Evolutionary conservation across 768 basidiomycete genomes (phyloP).

Genomic region (Hebeloma cylindrosporum): DNA sequence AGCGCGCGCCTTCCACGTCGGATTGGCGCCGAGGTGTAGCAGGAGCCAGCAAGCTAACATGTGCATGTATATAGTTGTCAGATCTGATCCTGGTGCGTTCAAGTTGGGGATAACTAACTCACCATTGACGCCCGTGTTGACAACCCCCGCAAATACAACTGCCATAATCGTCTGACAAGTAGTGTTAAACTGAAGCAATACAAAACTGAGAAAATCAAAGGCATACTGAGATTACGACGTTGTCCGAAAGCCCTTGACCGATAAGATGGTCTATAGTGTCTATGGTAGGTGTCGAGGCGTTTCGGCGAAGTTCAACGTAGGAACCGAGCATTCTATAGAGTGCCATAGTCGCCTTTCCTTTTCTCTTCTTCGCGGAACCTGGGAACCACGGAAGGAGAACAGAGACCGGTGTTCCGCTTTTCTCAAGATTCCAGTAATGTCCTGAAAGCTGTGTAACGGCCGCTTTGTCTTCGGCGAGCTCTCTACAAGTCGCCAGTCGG

Average conservation of each 20-base stretch:
- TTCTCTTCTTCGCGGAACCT: conserved; percentile 25
- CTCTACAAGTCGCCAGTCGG: conserved; percentile 32
- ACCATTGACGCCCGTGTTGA: conserved; percentile 35
- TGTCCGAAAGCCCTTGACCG: conserved; percentile 23
- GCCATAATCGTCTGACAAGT: conserved; percentile 27
- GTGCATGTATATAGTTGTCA: background rate
- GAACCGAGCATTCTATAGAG: conserved; percentile 23
- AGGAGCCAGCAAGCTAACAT: conserved; percentile 35
- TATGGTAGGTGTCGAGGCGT: conserved; percentile 17
- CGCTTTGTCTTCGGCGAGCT: conserved; percentile 26
- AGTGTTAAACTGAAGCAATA: background rate
- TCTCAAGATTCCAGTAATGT: conserved; percentile 29
- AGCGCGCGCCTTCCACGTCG: conserved; percentile 33
- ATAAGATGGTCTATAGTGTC: conserved; percentile 37
- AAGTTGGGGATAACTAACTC: conserved; percentile 6
- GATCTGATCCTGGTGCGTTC: background rate
- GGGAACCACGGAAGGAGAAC: conserved; percentile 35
- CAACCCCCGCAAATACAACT: conserved; percentile 33
- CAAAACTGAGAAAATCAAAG: background rate
- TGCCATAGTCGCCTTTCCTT: conserved; percentile 24
- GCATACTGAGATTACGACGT: conserved; percentile 25
- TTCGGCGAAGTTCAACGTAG: conserved; percentile 26
- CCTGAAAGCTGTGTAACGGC: conserved; percentile 20
- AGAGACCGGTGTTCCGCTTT: conserved; percentile 27
- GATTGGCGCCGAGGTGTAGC: conserved; percentile 31